A percentile compares a stretch with the other conserved stretches of the same genome.
Evolutionary conservation across 2,329 filamentous ascomycete species (phyloP).

Genomic region (Chrysoporthe cubensis): DNA sequence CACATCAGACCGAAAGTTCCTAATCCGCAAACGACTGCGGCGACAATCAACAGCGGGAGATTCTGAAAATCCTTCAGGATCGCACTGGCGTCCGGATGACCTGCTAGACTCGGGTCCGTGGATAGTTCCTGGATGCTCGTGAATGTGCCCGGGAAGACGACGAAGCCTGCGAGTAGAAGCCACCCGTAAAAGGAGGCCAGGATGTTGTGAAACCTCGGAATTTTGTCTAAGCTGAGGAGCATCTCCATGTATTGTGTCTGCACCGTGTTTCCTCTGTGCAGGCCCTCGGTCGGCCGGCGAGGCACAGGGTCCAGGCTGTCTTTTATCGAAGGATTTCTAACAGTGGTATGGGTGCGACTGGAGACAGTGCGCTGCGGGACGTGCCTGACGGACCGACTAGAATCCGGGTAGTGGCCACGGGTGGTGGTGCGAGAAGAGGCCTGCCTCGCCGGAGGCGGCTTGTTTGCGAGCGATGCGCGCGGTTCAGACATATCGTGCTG

Average conservation of each 20-base stretch:
- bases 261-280: conserved; percentile 32
- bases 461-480: background rate
- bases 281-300: conserved; percentile 17
- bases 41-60: conserved; percentile 47
- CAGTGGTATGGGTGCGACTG: conserved; percentile 20
- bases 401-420: background rate
- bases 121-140: conserved; percentile 38
- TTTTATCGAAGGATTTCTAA: conserved; percentile 2
- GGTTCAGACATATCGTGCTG: conserved; percentile 3
- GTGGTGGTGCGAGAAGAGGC: background rate
- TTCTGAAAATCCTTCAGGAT: conserved; percentile 18
- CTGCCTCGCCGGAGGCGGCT: background rate
- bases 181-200: conserved; percentile 49
- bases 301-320: background rate
- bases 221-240: conserved; percentile 50
- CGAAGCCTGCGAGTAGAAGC: conserved; percentile 56
- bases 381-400: background rate
- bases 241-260: conserved; percentile 48
- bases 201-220: conserved; percentile 49
- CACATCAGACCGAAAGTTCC: conserved; percentile 45
- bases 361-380: conserved; percentile 8
- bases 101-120: conserved; percentile 8
- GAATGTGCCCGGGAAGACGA: conserved; percentile 57
- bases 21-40: conserved; percentile 47
- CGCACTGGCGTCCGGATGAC: conserved; percentile 6